A percentile compares a stretch with the other conserved stretches of the same genome.
phyloP scores from a whole-genome alignment of 2,329 filamentous ascomycete genomes.

The Decorospora gaudefroyi region DNA sequence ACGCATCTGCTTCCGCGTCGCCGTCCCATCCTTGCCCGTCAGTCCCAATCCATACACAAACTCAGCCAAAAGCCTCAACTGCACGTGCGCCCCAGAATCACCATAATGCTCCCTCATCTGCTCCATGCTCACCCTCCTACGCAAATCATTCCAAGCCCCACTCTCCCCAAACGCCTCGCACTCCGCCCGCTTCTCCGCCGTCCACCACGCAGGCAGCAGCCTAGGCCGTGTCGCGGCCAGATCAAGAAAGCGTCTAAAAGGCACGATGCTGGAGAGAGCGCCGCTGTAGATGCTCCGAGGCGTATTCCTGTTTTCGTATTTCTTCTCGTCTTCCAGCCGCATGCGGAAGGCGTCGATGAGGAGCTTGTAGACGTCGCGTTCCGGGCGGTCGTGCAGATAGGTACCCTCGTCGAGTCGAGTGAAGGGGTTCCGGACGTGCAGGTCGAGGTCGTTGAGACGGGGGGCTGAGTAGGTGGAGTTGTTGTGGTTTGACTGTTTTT shows the following conservation, averaged over 20 bases:
- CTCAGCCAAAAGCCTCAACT: conserved; percentile 34
- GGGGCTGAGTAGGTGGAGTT: conserved; percentile 5
- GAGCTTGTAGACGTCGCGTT: conserved; percentile 36
- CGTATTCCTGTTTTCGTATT: conserved; percentile 17
- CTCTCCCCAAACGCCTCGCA: conserved; percentile 27
- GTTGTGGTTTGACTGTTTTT: conserved; percentile 4
- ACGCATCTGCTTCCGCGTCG: conserved; percentile 25
- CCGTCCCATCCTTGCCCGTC: conserved; percentile 20
- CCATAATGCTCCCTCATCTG: conserved; percentile 32
- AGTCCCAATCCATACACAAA: conserved; percentile 22
- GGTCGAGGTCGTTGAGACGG: conserved; percentile 19
- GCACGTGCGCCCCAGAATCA: conserved; percentile 30
- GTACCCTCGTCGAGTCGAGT: conserved; percentile 24
- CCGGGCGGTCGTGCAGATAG: conserved; percentile 33
- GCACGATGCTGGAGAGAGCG: conserved; percentile 15
- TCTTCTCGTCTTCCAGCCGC: conserved; percentile 28
- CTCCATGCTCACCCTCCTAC: conserved; percentile 18
- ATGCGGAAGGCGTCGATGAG: conserved; percentile 40
- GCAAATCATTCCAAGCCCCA: conserved; percentile 24
- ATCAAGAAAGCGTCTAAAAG: conserved; percentile 28
- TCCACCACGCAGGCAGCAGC: conserved; percentile 36
- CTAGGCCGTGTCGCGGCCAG: conserved; percentile 4
- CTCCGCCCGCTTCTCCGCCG: conserved; percentile 19
- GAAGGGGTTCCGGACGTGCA: conserved; percentile 30
- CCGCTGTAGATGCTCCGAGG: conserved; percentile 26